These are phyloP conservation scores for Zygoascus flipseniorum DNA, from an alignment of 805 yeast genomes.

Conservation along the genomic window DNA sequence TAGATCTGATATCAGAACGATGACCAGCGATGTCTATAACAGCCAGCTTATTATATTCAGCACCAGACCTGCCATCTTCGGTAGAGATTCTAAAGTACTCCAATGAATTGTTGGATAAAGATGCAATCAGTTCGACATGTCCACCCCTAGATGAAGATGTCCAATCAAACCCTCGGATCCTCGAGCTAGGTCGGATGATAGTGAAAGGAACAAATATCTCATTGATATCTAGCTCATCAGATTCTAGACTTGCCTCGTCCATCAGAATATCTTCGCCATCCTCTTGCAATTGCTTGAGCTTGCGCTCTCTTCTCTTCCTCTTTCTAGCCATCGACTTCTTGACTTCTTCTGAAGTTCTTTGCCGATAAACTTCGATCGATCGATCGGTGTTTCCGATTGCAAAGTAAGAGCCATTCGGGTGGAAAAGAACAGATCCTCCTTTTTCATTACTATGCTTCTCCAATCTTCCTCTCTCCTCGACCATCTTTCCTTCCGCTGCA, in stretches of 20 bases:
- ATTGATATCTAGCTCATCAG: slow-evolving; percentile 8
- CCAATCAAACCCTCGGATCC: slow-evolving; percentile 64
- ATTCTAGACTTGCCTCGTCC: slow-evolving; percentile 25
- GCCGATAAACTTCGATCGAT: slow-evolving; percentile 69
- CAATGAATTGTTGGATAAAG: slow-evolving; percentile 65
- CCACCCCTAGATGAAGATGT: slow-evolving; percentile 31
- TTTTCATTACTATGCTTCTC: slow-evolving; percentile 56
- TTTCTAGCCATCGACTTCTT: slow-evolving; percentile 68
- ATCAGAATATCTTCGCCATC: slow-evolving; percentile 35
- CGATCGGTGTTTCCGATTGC: slow-evolving; percentile 73
- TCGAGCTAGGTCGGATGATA: slow-evolving; percentile 53
- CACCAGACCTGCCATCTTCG: slow-evolving; percentile 27
- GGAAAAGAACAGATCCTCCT: slow-evolving; percentile 53
- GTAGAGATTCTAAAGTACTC: slow-evolving; percentile 54
- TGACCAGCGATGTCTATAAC: slow-evolving; percentile 76
- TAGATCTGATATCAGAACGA: slow-evolving; percentile 77
- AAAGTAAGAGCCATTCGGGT: slow-evolving; percentile 39
- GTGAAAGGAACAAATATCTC: slow-evolving; percentile 58
- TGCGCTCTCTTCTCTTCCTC: slow-evolving; percentile 51
- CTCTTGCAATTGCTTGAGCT: slow-evolving; percentile 48
- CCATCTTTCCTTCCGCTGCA: slow-evolving; percentile 42
- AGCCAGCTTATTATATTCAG: slow-evolving; percentile 32
- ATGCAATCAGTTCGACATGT: slow-evolving; percentile 49
- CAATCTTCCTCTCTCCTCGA: slow-evolving; percentile 54
- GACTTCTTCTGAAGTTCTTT: slow-evolving; percentile 69